A percentile compares a stretch with the other conserved stretches of the same genome.
These are phyloP conservation scores for Cytospora paraplurivora DNA, from an alignment of 2,329 filamentous ascomycete species.

Conservation along the genomic window DNA sequence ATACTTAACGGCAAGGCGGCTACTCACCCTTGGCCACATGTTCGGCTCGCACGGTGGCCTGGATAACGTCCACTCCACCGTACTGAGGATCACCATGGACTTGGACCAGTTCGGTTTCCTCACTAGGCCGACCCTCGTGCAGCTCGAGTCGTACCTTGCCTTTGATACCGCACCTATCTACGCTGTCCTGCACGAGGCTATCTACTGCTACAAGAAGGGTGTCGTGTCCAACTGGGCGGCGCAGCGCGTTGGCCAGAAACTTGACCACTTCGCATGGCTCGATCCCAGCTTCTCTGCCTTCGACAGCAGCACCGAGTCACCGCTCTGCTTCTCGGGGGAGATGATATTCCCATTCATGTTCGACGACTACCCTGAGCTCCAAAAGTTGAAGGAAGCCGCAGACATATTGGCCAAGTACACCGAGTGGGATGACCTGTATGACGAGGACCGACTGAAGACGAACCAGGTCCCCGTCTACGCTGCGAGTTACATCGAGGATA, in stretches of 20 bases:
- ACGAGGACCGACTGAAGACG: constrained; percentile 58
- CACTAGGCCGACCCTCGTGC: constrained; percentile 68
- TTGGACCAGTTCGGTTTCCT: constrained; percentile 76
- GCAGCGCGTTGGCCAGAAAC: constrained; percentile 57
- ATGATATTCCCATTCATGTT: constrained; percentile 91
- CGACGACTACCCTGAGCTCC: constrained; percentile 75
- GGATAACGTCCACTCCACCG: constrained; percentile 71
- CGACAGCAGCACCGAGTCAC: constrained; percentile 43
- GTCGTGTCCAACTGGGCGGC: constrained; percentile 75
- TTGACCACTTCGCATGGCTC: constrained; percentile 56
- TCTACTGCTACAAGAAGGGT: constrained; percentile 74
- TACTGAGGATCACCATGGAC: constrained; percentile 72
- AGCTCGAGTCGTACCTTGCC: constrained; percentile 65
- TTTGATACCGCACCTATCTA: constrained; percentile 84
- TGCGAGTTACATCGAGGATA: constrained; percentile 68
- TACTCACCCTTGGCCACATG: constrained; percentile 75
- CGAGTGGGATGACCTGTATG: constrained; percentile 67
- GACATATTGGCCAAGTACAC: constrained; percentile 62
- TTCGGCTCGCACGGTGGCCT: constrained; percentile 81
- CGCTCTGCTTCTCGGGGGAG: constrained; percentile 83
- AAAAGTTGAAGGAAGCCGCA: constrained; percentile 67
- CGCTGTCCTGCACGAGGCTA: constrained; percentile 81
- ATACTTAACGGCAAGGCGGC: constrained; percentile 68
- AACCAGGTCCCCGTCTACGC: constrained; percentile 70
- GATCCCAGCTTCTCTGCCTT: constrained; percentile 43